Conservation (phyloP, 2,329 filamentous ascomycete species). For the Microdochium nivale region DNA sequence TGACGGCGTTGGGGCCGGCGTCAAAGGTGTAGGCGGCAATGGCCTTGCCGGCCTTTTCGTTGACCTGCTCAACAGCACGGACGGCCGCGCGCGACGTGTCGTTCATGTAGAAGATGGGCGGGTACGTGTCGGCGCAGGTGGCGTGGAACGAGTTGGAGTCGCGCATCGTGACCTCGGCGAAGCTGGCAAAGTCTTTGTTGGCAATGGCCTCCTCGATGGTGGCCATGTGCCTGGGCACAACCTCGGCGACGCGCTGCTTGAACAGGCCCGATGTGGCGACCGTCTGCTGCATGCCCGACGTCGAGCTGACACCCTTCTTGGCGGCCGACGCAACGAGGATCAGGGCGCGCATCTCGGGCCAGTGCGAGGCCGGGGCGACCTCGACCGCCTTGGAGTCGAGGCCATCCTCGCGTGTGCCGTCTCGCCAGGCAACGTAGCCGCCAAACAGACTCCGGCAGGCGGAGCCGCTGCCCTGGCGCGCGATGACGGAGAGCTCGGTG, state of each 20-base stretch:
- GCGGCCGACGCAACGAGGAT: constrained; percentile 86
- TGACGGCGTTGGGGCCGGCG: constrained; percentile 90
- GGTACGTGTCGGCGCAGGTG: constrained; percentile 87
- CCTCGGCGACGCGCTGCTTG: constrained; percentile 59
- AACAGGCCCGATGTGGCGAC: constrained; percentile 89
- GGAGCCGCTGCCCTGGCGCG: constrained; percentile 87
- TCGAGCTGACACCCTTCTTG: constrained; percentile 93
- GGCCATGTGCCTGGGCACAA: constrained; percentile 78
- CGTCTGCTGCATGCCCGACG: constrained; percentile 94
- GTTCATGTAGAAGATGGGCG: constrained; percentile 98
- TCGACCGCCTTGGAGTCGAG: constrained; percentile 82
- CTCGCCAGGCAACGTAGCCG: constrained; percentile 92
- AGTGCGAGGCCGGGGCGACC: constrained; percentile 81
- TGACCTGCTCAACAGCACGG: constrained; percentile 81
- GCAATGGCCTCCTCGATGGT: constrained; percentile 77
- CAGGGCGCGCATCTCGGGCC: constrained; percentile 89
- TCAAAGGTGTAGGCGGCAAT: constrained; percentile 96
- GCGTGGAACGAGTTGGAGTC: constrained; percentile 98
- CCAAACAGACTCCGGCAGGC: constrained; percentile 91
- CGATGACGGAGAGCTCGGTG: constrained; percentile 78
- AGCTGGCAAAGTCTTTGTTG: constrained; percentile 72
- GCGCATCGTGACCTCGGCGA: constrained; percentile 88
- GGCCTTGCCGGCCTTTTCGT: constrained; percentile 65
- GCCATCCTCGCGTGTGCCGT: constrained; percentile 67
- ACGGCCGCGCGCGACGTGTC: constrained; percentile 85